Conservation (phyloP, 2,329 filamentous ascomycete species). For the Pseudogymnoascus sp. region DNA sequence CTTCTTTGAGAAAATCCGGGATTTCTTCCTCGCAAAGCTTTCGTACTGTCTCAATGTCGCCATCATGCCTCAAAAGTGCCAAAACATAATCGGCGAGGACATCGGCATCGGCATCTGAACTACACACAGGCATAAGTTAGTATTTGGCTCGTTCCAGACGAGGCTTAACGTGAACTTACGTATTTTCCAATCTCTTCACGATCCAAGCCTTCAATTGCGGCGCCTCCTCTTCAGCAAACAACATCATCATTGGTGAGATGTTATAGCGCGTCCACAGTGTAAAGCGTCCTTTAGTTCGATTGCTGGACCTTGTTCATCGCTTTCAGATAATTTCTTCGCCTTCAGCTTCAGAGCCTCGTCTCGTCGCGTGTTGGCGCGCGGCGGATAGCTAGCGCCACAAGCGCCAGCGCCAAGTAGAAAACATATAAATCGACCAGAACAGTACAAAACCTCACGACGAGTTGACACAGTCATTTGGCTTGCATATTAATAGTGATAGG, state of each 20-base stretch:
- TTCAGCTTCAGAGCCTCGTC: constrained; percentile 2
- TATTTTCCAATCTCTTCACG: constrained; percentile 67
- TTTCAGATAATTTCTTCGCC: constrained; percentile 2
- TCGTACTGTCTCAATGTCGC: constrained; percentile 55
- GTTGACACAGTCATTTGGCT: neutral
- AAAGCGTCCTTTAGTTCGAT: neutral
- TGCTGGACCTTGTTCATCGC: neutral
- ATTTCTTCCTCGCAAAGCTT: constrained; percentile 65
- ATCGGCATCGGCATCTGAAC: constrained; percentile 72
- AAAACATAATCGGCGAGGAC: constrained; percentile 82
- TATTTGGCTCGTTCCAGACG: constrained; percentile 12
- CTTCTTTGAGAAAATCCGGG: constrained; percentile 66
- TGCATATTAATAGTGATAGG: neutral
- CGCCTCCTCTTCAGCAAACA: constrained; percentile 57
- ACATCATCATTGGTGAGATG: constrained; percentile 37
- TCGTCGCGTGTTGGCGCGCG: constrained; percentile 2
- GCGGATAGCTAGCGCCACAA: constrained; percentile 6
- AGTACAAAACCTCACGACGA: neutral
- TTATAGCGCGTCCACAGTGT: neutral
- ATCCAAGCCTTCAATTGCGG: constrained; percentile 68
- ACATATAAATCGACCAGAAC: neutral
- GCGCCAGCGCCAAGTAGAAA: neutral
- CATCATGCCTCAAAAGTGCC: constrained; percentile 65
- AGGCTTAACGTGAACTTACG: constrained; percentile 43
- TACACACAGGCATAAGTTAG: constrained; percentile 28